Percentiles rank a stretch among this genome's conserved stretches.
Evolutionary conservation across 306 rosid species (phyloP).

Genomic region (Glycyrrhiza uralensis): DNA sequence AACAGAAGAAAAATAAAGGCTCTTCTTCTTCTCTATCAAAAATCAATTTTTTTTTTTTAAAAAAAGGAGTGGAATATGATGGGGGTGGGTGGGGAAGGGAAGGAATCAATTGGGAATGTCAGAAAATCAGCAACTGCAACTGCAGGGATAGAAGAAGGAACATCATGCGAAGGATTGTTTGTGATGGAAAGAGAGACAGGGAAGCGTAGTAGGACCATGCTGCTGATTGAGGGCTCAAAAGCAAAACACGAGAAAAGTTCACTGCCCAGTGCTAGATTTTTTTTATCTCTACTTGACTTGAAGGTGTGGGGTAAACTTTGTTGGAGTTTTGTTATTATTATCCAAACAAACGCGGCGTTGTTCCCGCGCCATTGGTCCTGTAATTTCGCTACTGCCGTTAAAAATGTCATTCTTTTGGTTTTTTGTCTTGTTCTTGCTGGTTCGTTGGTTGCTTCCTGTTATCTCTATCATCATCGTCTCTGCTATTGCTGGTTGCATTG

Average conservation of each 20-base stretch:
- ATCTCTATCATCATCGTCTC: too few relatives aligned
- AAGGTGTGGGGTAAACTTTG: not conserved
- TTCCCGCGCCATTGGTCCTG: slow-evolving; percentile 48
- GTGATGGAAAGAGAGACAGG: not conserved
- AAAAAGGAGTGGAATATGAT: not conserved
- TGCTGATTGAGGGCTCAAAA: not conserved
- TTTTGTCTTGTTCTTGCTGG: not conserved
- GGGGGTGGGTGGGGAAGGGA: not conserved
- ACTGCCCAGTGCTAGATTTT: not conserved
- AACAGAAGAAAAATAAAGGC: slow-evolving; percentile 25
- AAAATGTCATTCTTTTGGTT: not conserved
- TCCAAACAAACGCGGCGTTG: slow-evolving; percentile 25
- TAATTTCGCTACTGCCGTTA: not conserved
- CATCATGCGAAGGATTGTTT: slow-evolving; percentile 3
- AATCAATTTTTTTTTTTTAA: too few relatives aligned
- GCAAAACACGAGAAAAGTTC: not conserved
- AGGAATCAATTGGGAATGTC: slow-evolving; percentile 27
- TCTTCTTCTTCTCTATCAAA: not conserved
- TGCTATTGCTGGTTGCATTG: too few relatives aligned
- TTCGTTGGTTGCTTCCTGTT: too few relatives aligned
- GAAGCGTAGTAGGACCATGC: not conserved
- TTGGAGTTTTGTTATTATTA: not conserved
- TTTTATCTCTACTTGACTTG: not conserved
- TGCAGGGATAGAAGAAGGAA: slow-evolving; percentile 24
- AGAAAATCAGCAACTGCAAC: slow-evolving; percentile 8